Conservation (phyloP, 768 basidiomycete species). For the Crassisporium funariophilum region DNA sequence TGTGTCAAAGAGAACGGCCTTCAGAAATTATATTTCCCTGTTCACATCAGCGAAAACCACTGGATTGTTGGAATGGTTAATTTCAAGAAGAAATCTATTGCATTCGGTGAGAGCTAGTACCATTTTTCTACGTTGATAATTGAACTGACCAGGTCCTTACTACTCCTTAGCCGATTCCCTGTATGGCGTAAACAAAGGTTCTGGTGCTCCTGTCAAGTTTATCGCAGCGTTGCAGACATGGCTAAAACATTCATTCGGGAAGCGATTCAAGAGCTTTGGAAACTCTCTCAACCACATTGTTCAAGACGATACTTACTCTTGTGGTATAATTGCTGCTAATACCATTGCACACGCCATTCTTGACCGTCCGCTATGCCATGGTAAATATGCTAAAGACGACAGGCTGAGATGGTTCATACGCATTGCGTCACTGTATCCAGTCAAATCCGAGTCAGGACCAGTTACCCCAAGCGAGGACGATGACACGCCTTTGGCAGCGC, state of each 20-base stretch:
- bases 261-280: not conserved
- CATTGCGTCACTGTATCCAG: not conserved
- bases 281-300: conserved; percentile 7
- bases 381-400: not conserved
- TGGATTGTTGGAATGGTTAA: conserved; percentile 22
- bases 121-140: not conserved
- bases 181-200: not conserved
- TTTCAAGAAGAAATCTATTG: conserved; percentile 10
- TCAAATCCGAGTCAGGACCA: not conserved
- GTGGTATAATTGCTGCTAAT: conserved; percentile 20
- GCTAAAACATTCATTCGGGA: not conserved
- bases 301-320: conserved; percentile 21
- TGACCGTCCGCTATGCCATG: conserved; percentile 3
- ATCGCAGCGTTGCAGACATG: not conserved
- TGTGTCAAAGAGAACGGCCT: conserved; percentile 1
- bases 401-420: not conserved
- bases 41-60: conserved; percentile 19
- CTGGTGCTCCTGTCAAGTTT: not conserved
- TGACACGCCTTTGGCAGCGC: no score
- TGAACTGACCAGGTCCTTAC: not conserved
- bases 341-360: conserved; percentile 18
- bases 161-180: not conserved
- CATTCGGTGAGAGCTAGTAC: conserved; percentile 3
- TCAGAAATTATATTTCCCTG: conserved; percentile 15
- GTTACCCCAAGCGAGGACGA: no score